Evolutionary conservation across 257 asterid genomes (phyloP).

Genomic region (Nicotiana paniculata): DNA sequence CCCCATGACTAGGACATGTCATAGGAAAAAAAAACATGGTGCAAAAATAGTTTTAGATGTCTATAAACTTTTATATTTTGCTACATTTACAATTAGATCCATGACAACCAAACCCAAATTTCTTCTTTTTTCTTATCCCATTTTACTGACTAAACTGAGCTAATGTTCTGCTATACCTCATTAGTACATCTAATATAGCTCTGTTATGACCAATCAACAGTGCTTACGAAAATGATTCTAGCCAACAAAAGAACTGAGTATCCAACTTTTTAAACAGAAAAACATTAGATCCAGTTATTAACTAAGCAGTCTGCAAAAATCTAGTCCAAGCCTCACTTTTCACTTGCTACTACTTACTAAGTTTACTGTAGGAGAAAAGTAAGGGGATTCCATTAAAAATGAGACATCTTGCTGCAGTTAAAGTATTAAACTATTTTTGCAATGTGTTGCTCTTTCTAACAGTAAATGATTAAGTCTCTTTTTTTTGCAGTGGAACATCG

Average conservation of each 20-base stretch:
- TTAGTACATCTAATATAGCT: neutral
- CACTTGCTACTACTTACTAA: neutral
- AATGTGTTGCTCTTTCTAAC: neutral
- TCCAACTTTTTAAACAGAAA: neutral
- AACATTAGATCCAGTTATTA: neutral
- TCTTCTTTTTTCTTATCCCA: neutral
- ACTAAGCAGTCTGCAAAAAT: neutral
- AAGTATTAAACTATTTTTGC: neutral
- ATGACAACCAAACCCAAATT: neutral
- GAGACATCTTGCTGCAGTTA: neutral
- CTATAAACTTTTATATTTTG: neutral
- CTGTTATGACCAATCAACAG: neutral
- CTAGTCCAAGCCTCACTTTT: neutral
- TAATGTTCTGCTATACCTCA: neutral
- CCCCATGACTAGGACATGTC: constrained; percentile 12
- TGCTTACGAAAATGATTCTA: neutral
- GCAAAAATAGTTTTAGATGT: neutral
- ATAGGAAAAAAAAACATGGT: neutral
- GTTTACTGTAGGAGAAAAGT: neutral
- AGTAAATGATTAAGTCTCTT: neutral
- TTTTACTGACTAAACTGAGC: neutral
- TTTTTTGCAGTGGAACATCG: neutral
- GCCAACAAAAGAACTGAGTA: neutral
- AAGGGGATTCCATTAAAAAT: neutral
- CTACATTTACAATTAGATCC: neutral